Base-by-base conservation (phyloP, 768 basidiomycete species). In the Panellus pusillus region DNA sequence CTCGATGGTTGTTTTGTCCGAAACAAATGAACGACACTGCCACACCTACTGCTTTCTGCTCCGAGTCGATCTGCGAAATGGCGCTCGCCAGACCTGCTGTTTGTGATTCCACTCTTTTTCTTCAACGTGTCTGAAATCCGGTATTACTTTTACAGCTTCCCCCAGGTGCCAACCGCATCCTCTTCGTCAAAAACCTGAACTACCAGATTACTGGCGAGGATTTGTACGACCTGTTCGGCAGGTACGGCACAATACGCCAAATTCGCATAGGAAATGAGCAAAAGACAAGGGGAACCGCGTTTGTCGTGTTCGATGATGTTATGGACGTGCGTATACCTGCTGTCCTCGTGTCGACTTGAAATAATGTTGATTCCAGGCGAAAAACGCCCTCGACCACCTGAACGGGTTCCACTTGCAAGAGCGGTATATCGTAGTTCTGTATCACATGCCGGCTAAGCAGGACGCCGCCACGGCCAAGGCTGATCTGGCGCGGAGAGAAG, bases 321-420 rank as follows among this genome's bases (percentile, higher is more conserved):
- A 93, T 93, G 91, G 93, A 95, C 64, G 93, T 93, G 68, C 64
- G 86, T 75, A 13, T 29, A 19, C 31, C 24, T 24, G 32, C 36
- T 9, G 43, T 54, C 27, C 31, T 11, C 40, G 24, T 35, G 24
- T 13, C 2, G 14, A 36, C 36, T 40, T 47, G 46, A 20, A 46
- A 49, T 62, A 38, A 66, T 61, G 43, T 48, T 46, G 36, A 38
- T 44, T 49, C 12, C 65, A 97, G 91, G 96, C 96, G 18, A 96
- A 97, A 72, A 94, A 95, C 65, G 96, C 96, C 0, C 82, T 97
- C 52, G 95, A 95, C 66, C 94, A 97, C 70, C 71, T 98, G 66
- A 98, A 98, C 63, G 96, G 96, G 41, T 99, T 99, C 75, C 96
- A 99, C 74, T 70, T 99, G 54, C 93, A 94, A 74, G 96, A 97